Evolutionary conservation across 202 grass and related monocot species (phyloP).

Genomic region (Saccharum hybrid): DNA sequence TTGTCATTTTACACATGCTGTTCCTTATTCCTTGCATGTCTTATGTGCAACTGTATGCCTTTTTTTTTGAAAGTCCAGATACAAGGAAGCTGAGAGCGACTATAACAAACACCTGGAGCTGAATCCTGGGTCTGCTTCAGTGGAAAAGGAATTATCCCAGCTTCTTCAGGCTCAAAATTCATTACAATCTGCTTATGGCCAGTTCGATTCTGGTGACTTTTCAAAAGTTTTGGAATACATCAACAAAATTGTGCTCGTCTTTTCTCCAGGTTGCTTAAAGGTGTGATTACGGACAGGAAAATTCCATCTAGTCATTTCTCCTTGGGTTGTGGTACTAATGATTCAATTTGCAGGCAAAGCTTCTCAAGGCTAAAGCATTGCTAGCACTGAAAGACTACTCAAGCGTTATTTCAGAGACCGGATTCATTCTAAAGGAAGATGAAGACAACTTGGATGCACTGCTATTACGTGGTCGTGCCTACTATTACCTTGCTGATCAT

Average conservation of each 20-base stretch:
- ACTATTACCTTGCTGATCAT: constrained; percentile 98
- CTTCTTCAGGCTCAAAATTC: constrained; percentile 77
- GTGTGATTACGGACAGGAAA: constrained; percentile 46
- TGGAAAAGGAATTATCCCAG: constrained; percentile 91
- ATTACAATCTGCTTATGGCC: constrained; percentile 66
- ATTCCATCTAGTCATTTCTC: constrained; percentile 18
- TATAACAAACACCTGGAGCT: constrained; percentile 80
- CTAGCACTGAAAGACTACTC: constrained; percentile 87
- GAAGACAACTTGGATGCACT: constrained; percentile 93
- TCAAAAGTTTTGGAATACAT: constrained; percentile 90
- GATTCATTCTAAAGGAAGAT: constrained; percentile 97
- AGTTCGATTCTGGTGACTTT: constrained; percentile 77
- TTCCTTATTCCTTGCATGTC: constrained; percentile 10
- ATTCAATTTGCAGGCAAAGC: constrained; percentile 72
- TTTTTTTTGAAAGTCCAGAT: constrained; percentile 54
- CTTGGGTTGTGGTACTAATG: background rate
- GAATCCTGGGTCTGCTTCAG: constrained; percentile 58
- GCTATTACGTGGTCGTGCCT: constrained; percentile 79
- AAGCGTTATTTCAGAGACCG: constrained; percentile 83
- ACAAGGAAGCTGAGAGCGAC: constrained; percentile 69
- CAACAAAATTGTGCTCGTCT: constrained; percentile 88
- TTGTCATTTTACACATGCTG: background rate
- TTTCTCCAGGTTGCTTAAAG: constrained; percentile 89
- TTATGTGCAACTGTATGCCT: constrained; percentile 24
- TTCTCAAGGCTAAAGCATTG: constrained; percentile 86